Conservation (phyloP, 306 rosid species). For the Castanospermum australe region DNA sequence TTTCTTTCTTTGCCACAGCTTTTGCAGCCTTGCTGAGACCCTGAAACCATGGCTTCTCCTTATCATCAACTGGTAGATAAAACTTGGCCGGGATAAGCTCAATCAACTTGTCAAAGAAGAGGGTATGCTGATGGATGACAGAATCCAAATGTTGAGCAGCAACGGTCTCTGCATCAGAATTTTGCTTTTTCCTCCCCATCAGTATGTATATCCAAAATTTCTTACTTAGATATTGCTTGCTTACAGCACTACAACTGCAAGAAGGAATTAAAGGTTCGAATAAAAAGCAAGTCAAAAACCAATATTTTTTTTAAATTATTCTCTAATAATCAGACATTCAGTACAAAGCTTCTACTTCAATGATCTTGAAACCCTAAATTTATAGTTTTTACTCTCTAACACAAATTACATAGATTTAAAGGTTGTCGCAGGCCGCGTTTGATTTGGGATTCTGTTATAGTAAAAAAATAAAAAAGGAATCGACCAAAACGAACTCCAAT, state of each 20-base stretch:
- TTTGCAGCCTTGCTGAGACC: conserved; percentile 70
- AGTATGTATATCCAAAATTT: background rate
- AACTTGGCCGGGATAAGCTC: conserved; percentile 86
- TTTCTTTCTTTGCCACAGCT: conserved; percentile 65
- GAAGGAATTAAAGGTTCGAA: background rate
- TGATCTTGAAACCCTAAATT: no score
- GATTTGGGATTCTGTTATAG: no score
- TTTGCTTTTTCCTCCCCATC: conserved; percentile 52
- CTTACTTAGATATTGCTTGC: no score
- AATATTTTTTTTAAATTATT: background rate
- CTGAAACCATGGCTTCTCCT: conserved; percentile 82
- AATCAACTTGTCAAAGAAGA: conserved; percentile 75
- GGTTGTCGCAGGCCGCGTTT: no score
- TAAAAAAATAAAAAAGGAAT: no score
- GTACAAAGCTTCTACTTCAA: no score
- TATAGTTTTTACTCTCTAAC: no score
- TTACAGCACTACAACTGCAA: no score
- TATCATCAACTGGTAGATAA: conserved; percentile 57
- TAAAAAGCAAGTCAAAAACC: background rate
- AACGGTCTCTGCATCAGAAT: background rate
- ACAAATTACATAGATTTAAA: no score
- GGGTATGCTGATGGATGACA: conserved; percentile 53
- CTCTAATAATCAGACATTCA: no score
- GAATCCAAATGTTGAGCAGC: conserved; percentile 42
- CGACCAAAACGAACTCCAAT: no score